Conservation (phyloP, 345 rosid species). For the Salix viminalis region DNA sequence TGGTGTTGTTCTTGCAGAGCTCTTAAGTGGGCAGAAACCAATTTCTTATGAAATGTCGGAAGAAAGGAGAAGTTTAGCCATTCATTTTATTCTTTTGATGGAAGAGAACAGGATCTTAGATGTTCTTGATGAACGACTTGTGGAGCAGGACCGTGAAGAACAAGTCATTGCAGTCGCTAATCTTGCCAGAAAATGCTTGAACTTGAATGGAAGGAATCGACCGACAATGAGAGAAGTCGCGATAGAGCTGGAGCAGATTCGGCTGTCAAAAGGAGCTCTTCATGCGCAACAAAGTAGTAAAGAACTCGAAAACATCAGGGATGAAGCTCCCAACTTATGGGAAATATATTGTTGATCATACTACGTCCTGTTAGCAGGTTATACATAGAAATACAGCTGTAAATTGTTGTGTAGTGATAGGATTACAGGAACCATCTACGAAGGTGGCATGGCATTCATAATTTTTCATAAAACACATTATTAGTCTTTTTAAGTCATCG, state of each 20-base stretch:
- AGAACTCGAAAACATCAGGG: too few species aligned
- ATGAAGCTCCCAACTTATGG: too few species aligned
- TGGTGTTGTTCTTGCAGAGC: constrained; percentile 21
- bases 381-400: too few species aligned
- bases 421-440: too few species aligned
- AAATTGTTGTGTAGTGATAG: too few species aligned
- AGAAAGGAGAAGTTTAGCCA: constrained; percentile 10
- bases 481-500: too few species aligned
- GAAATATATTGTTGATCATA: too few species aligned
- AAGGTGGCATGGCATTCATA: too few species aligned
- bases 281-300: too few species aligned
- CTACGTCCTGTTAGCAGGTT: too few species aligned
- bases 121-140: neutral
- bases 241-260: neutral
- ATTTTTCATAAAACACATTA: too few species aligned
- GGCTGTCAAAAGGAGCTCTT: neutral
- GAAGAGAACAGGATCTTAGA: constrained; percentile 2
- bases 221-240: constrained; percentile 22
- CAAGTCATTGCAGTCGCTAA: neutral
- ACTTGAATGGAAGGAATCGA: neutral
- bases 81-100: constrained; percentile 5
- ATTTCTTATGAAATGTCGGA: neutral
- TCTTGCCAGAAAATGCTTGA: constrained; percentile 6
- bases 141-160: neutral
- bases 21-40: constrained; percentile 15